These are phyloP conservation scores for Candida orba DNA, from an alignment of 805 yeast species.

Conservation along the genomic window DNA sequence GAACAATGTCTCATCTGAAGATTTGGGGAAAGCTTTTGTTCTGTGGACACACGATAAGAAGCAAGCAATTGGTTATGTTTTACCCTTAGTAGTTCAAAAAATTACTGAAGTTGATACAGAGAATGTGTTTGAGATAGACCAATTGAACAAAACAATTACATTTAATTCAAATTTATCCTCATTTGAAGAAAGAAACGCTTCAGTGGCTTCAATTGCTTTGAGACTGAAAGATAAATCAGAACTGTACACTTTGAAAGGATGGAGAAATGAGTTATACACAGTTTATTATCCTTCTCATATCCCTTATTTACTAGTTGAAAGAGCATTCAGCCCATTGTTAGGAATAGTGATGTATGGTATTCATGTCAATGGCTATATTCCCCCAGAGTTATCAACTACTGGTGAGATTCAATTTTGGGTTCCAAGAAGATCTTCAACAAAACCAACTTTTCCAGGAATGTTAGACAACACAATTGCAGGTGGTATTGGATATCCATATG, in stretches of 20 bases:
- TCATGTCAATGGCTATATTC: slow-evolving; percentile 76
- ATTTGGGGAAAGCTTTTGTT: not conserved
- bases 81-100: slow-evolving; percentile 9
- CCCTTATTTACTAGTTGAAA: slow-evolving; percentile 67
- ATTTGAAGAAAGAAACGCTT: slow-evolving; percentile 32
- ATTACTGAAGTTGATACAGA: slow-evolving; percentile 3
- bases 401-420: slow-evolving; percentile 63
- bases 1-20: slow-evolving; percentile 20
- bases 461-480: slow-evolving; percentile 95
- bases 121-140: not conserved
- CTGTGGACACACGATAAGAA: slow-evolving; percentile 15
- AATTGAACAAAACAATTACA: slow-evolving; percentile 16
- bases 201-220: slow-evolving; percentile 37
- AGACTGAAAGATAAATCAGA: slow-evolving; percentile 30
- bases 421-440: slow-evolving; percentile 69
- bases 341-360: slow-evolving; percentile 91
- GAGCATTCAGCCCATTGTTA: slow-evolving; percentile 72
- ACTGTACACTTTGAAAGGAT: slow-evolving; percentile 46
- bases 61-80: slow-evolving; percentile 11
- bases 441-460: slow-evolving; percentile 86
- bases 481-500: slow-evolving; percentile 79
- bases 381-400: slow-evolving; percentile 31
- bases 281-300: slow-evolving; percentile 48
- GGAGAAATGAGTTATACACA: slow-evolving; percentile 83
- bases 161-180: slow-evolving; percentile 29